Evolutionary conservation across 2,329 filamentous ascomycete genomes (phyloP).

Genomic region (Pyrenochaeta sp.): DNA sequence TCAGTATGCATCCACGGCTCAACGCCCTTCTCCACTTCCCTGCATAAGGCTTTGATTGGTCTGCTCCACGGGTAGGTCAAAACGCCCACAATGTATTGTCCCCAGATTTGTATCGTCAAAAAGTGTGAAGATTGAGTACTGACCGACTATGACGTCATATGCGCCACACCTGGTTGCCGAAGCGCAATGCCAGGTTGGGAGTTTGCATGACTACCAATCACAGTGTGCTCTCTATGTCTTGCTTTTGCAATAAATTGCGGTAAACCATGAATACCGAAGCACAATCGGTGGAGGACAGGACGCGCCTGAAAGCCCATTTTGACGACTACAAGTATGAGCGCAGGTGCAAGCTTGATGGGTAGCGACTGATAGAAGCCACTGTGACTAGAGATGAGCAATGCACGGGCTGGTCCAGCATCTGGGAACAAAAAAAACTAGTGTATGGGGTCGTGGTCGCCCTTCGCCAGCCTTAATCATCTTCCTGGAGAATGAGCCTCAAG

Average conservation of each 20-base stretch:
- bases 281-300: slow-evolving; percentile 16
- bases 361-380: slow-evolving; percentile 5
- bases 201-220: neutral
- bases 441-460: slow-evolving; percentile 64
- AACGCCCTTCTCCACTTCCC: no score
- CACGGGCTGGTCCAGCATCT: slow-evolving; percentile 61
- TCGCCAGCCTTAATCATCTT: slow-evolving; percentile 59
- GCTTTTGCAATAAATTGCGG: neutral
- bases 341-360: neutral
- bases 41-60: no score
- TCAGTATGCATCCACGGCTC: no score
- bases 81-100: no score
- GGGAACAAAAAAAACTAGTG: slow-evolving; percentile 59
- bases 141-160: neutral
- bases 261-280: slow-evolving; percentile 17
- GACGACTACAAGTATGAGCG: slow-evolving; percentile 15
- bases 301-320: slow-evolving; percentile 17
- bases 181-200: no score
- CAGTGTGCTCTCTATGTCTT: neutral
- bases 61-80: no score
- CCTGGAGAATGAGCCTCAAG: slow-evolving; percentile 15
- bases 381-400: slow-evolving; percentile 20
- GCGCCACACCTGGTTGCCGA: neutral
- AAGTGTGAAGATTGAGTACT: no score
- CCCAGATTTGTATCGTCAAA: no score